These are phyloP conservation scores for Bipolaris gigantea DNA, from an alignment of 2,329 filamentous ascomycete genomes.

Conservation along the genomic window DNA sequence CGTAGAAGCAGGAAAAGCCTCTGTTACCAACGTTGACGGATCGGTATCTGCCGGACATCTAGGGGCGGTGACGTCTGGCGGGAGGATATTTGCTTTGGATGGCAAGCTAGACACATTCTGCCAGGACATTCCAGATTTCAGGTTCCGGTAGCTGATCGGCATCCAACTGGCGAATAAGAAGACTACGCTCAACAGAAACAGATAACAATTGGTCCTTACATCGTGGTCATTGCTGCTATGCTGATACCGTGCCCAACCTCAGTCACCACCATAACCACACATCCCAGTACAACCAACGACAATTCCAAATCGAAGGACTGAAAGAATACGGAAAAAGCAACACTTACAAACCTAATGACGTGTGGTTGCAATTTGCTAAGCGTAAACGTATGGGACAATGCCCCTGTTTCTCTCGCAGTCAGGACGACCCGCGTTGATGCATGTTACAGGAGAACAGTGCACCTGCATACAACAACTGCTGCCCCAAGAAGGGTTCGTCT, in stretches of 20 bases:
- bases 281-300: neutral
- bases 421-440: neutral
- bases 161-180: neutral
- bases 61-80: constrained; percentile 9
- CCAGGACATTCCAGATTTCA: constrained; percentile 1
- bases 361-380: neutral
- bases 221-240: neutral
- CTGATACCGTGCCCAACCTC: neutral
- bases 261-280: neutral
- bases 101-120: neutral
- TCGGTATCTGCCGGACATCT: neutral
- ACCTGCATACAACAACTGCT: constrained; percentile 4
- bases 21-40: neutral
- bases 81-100: neutral
- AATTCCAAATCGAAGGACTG: neutral
- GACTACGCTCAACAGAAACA: neutral
- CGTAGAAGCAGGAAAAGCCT: neutral
- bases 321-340: neutral
- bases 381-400: neutral
- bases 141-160: neutral
- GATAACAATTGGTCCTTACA: neutral
- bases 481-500: neutral
- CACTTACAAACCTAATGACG: neutral
- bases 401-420: neutral
- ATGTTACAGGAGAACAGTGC: neutral